Evolutionary conservation across 768 basidiomycete species (phyloP).

Genomic region (Termitomyces heimii): DNA sequence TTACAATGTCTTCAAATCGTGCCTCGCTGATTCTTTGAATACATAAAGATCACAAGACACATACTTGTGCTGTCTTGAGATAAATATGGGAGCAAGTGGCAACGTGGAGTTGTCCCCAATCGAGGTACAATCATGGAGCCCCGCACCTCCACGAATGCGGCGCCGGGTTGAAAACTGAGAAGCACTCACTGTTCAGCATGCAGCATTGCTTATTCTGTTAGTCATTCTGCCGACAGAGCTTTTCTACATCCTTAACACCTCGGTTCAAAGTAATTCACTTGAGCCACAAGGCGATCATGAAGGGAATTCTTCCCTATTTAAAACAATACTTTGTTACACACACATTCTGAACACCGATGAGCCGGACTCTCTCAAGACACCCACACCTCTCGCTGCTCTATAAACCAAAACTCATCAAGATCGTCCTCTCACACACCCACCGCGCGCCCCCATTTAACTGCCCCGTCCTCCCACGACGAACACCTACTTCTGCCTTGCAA

Average conservation of each 20-base stretch:
- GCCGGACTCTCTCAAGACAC: conserved; percentile 10
- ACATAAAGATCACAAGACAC: neutral
- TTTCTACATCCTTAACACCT: neutral
- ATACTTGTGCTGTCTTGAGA: neutral
- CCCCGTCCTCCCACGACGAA: neutral
- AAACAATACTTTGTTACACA: conserved; percentile 15
- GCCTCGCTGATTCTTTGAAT: neutral
- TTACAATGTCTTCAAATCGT: neutral
- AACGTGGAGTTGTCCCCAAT: neutral
- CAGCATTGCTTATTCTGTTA: neutral
- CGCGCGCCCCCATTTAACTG: conserved; percentile 3
- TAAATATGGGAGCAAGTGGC: neutral
- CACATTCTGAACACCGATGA: conserved; percentile 12
- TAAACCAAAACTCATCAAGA: conserved; percentile 12
- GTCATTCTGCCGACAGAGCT: neutral
- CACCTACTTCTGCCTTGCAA: conserved; percentile 13
- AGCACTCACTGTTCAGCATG: neutral
- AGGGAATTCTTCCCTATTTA: conserved; percentile 7
- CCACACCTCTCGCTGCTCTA: conserved; percentile 12
- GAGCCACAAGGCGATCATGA: conserved; percentile 1
- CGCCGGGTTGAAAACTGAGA: neutral
- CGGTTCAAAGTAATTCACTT: neutral
- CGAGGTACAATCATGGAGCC: neutral
- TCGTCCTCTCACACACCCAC: conserved; percentile 7
- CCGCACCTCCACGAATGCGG: neutral